Evolutionary conservation across 306 rosid species (phyloP).

Genomic region (Hippophae rhamnoides): DNA sequence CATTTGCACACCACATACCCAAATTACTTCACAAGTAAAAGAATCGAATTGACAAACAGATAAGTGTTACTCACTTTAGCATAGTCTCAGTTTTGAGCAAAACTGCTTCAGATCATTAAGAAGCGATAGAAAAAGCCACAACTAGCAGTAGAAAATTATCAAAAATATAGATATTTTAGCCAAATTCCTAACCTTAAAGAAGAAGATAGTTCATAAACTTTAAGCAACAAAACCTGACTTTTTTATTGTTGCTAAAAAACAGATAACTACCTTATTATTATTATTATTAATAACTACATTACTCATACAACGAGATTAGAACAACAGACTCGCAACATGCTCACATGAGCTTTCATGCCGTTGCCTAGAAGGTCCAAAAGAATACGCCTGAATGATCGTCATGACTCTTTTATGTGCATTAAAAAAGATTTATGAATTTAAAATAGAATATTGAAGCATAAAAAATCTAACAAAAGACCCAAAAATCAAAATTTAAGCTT

Average conservation of each 20-base stretch:
- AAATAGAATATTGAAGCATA: conserved; percentile 1
- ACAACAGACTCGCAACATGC: too few species aligned
- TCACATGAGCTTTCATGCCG: too few species aligned
- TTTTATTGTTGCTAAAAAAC: neutral
- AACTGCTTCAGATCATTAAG: conserved; percentile 6
- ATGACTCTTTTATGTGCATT: neutral
- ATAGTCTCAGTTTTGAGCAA: conserved; percentile 11
- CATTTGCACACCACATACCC: too few species aligned
- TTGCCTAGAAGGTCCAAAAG: neutral
- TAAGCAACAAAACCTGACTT: neutral
- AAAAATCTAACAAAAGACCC: neutral
- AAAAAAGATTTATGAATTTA: neutral
- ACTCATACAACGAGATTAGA: too few species aligned
- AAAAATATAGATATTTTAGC: conserved; percentile 3
- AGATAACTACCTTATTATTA: neutral
- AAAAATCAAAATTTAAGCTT: neutral
- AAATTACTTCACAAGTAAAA: conserved; percentile 4
- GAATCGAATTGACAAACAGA: conserved; percentile 1
- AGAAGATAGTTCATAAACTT: neutral
- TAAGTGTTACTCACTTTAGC: neutral
- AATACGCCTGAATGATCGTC: neutral
- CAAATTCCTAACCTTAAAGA: neutral
- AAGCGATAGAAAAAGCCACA: neutral
- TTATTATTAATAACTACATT: too few species aligned
- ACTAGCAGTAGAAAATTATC: neutral